A percentile compares a stretch with the other conserved stretches of the same genome.
Evolutionary conservation across 495 filamentous ascomycete genomes (phyloP).

Genomic region (Daldinia loculata): DNA sequence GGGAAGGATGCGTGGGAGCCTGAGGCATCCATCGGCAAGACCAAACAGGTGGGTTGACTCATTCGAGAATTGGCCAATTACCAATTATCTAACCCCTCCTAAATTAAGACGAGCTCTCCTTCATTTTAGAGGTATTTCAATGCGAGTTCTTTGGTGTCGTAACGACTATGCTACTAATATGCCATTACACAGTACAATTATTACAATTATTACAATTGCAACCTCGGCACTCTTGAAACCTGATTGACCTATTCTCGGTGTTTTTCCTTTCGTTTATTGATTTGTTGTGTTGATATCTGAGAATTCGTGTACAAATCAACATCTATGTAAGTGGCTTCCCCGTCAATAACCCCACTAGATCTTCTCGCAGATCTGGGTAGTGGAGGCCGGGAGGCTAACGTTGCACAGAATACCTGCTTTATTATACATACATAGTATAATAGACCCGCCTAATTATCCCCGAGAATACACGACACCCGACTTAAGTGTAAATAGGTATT

Average conservation of each 20-base stretch:
- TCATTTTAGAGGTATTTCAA: conserved; percentile 5
- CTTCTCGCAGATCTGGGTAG: not conserved
- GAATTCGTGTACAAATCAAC: not conserved
- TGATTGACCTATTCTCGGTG: not conserved
- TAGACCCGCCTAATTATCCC: not conserved
- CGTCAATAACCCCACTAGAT: not conserved
- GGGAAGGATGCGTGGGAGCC: conserved; percentile 23
- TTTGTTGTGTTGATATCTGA: not conserved
- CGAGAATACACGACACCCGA: not conserved
- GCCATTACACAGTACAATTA: not conserved
- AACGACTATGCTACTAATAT: not conserved
- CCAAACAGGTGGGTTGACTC: conserved; percentile 36
- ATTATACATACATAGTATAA: not conserved
- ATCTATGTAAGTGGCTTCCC: not conserved
- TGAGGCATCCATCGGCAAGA: conserved; percentile 41
- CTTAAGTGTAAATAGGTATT: not conserved
- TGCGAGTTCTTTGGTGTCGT: not conserved
- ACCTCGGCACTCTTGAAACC: no score
- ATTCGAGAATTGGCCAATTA: conserved; percentile 36
- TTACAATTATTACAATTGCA: not conserved
- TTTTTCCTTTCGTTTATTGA: not conserved
- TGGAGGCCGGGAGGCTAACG: not conserved
- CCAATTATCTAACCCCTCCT: not conserved
- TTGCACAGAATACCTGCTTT: not conserved
- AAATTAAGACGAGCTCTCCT: not conserved